A percentile compares a stretch with the other conserved stretches of the same genome.
These are phyloP conservation scores for Sphagnum contortum DNA, from an alignment of 225 moss, liverwort and hornwort genomes.

Conservation along the genomic window DNA sequence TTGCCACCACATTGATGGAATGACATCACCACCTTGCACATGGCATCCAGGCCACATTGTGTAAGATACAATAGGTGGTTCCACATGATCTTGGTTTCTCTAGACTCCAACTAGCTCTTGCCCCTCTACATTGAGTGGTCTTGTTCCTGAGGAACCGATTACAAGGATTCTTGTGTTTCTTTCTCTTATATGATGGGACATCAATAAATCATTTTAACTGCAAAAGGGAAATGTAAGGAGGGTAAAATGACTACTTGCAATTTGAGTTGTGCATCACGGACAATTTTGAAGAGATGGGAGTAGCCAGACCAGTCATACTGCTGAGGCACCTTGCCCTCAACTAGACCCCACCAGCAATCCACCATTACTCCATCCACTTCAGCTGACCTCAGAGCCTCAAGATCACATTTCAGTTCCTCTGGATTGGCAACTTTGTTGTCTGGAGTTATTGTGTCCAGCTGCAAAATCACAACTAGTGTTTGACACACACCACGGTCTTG, in stretches of 20 bases:
- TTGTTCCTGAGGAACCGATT: too few species aligned
- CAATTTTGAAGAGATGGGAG: constrained; percentile 31
- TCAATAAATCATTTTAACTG: too few species aligned
- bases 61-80: too few species aligned
- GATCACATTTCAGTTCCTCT: constrained; percentile 20
- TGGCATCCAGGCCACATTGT: background rate
- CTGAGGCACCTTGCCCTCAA: constrained; percentile 31
- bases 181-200: too few species aligned
- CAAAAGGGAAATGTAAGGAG: too few species aligned
- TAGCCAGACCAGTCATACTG: constrained; percentile 38
- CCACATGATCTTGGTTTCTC: too few species aligned
- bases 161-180: too few species aligned
- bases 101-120: too few species aligned
- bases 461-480: background rate
- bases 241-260: constrained; percentile 18
- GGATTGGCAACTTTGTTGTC: constrained; percentile 27
- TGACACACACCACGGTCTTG: background rate
- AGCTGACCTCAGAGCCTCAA: constrained; percentile 27
- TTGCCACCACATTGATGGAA: constrained; percentile 51
- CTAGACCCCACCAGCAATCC: constrained; percentile 49
- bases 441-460: constrained; percentile 26
- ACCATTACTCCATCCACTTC: constrained; percentile 50
- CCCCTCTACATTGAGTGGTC: too few species aligned
- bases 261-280: constrained; percentile 31
- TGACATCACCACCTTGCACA: constrained; percentile 35